phyloP scores from a whole-genome alignment of 257 asterid species.

The Catharanthus roseus region DNA sequence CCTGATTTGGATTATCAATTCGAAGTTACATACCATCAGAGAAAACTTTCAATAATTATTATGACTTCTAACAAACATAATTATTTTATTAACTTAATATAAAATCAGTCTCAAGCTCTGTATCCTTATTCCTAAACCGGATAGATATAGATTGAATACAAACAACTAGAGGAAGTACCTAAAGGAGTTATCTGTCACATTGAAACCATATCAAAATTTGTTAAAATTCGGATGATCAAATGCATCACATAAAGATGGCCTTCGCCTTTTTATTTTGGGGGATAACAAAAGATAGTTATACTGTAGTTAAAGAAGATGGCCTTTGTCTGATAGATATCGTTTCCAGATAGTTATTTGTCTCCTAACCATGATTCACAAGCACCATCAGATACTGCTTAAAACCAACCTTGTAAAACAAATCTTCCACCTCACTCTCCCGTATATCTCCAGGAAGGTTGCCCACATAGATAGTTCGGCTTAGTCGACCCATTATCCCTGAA shows the following conservation, averaged over 20 bases:
- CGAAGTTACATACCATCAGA: too few species aligned
- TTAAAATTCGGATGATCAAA: background rate
- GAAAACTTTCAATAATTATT: too few species aligned
- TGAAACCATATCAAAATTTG: background rate
- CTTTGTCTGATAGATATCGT: background rate
- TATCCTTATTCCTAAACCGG: too few species aligned
- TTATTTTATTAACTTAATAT: too few species aligned
- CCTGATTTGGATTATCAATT: too few species aligned
- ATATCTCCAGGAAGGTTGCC: conserved; percentile 83
- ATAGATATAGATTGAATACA: background rate
- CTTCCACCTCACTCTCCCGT: conserved; percentile 75
- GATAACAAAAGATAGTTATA: too few species aligned
- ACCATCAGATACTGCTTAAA: background rate
- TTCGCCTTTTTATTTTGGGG: too few species aligned
- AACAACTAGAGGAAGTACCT: background rate
- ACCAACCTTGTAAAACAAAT: conserved; percentile 74
- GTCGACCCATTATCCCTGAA: conserved; percentile 55
- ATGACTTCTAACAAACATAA: too few species aligned
- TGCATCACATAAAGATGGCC: too few species aligned
- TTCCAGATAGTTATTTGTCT: too few species aligned
- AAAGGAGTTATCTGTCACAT: background rate
- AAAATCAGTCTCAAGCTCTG: too few species aligned
- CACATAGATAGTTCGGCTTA: conserved; percentile 64
- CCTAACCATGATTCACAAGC: background rate
- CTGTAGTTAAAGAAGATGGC: background rate